Evolutionary conservation across 2,329 filamentous ascomycete species (phyloP), one percentile per base, ranked within the genome.

Genomic region (Fusarium chlamydosporum): DNA sequence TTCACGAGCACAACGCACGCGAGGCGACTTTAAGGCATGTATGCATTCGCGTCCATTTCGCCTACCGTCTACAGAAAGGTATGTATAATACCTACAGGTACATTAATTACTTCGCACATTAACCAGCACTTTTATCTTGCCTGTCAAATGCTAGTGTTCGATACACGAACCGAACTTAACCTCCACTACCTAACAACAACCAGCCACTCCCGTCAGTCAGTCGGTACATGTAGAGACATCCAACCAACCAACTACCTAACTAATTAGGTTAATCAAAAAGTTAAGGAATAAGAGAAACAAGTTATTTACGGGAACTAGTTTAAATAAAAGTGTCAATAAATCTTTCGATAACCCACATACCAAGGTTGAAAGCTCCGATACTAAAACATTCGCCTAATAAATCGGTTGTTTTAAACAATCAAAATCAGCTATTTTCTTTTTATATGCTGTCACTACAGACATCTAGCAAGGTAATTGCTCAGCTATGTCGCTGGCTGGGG

Each of bases 171-270:
- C 26, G 20, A 42, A 61, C 45, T 67, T 40, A 48, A 56, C 51
- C 56, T 66, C 64, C 64, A 67, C 61, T 27, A n/a, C n/a, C n/a
- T n/a, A 56, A 20, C 59, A 55, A 48, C 42, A 38, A 54, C 45
- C 65, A 68, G 60, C 66, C 65, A 69, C 65, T 66, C 66, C 61
- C 65, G 50, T 51, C 27, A 20, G 45, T 23, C 23, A 23, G 23
- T 23, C 23, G 23, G 23, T 23, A 23, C 23, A 6, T 23, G 23
- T 35, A 48, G 20, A 35, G 31, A 23, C 46, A 48, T 8, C 46
- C 31, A 26, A 8, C 46, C 31, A 26, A 20, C 8, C 10, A 29
- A 9, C 10, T 8, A 29, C 23, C 23, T 13, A 27, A 15, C 23
- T 15, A 50, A 27, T 37, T n/a, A 40, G 27, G 20, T 7, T 53